phyloP scores from a whole-genome alignment of 495 filamentous ascomycete species.

The Podospora tetraspora region DNA sequence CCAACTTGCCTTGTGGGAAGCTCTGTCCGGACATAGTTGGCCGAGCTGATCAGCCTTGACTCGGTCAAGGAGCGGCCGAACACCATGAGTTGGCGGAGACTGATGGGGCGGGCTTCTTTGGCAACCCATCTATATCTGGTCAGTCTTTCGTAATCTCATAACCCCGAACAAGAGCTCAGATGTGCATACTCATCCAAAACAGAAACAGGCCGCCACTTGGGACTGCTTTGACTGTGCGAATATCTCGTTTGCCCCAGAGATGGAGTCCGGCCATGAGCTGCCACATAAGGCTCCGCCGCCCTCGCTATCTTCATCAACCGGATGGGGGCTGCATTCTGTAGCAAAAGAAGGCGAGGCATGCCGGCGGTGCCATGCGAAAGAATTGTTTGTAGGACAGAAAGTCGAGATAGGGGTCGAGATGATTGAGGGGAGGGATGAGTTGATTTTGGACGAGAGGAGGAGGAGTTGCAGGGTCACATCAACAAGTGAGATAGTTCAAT shows the following conservation, averaged over 20 bases:
- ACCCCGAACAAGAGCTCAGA: neutral
- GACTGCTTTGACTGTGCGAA: slow-evolving; percentile 24
- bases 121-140: slow-evolving; percentile 69
- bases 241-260: slow-evolving; percentile 9
- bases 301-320: slow-evolving; percentile 29
- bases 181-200: slow-evolving; percentile 78
- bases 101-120: slow-evolving; percentile 78
- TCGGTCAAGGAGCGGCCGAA: slow-evolving; percentile 89
- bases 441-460: neutral
- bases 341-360: slow-evolving; percentile 40
- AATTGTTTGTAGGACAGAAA: neutral
- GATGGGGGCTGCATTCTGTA: slow-evolving; percentile 41
- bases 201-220: slow-evolving; percentile 74
- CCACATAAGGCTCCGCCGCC: slow-evolving; percentile 11
- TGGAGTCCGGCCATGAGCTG: neutral
- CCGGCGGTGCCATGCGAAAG: slow-evolving; percentile 43
- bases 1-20: slow-evolving; percentile 71
- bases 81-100: slow-evolving; percentile 86
- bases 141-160: slow-evolving; percentile 19
- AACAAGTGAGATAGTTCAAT: neutral
- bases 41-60: slow-evolving; percentile 79
- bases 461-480: neutral
- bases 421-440: neutral
- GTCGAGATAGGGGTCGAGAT: neutral
- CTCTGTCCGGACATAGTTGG: slow-evolving; percentile 95